These are phyloP conservation scores for Rosa rugosa DNA, from an alignment of 306 rosid genomes.

Conservation along the genomic window DNA sequence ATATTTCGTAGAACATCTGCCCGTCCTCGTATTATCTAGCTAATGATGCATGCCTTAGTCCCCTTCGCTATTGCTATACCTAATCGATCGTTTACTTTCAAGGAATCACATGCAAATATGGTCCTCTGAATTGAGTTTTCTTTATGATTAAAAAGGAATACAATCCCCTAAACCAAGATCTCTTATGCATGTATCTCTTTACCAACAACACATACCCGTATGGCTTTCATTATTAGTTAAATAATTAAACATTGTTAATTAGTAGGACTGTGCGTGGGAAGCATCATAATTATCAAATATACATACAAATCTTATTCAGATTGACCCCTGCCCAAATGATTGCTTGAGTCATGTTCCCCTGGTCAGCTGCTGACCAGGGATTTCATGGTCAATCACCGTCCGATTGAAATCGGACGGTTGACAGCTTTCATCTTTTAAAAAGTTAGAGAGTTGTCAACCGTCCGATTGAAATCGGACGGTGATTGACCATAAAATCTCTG, in stretches of 20 bases:
- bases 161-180: not conserved
- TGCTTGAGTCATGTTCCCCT: too few species aligned
- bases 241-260: not conserved
- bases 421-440: too few species aligned
- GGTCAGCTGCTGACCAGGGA: too few species aligned
- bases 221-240: not conserved
- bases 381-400: too few species aligned
- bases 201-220: not conserved
- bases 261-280: not conserved
- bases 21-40: not conserved
- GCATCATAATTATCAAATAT: not conserved
- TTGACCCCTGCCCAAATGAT: not conserved
- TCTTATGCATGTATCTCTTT: not conserved
- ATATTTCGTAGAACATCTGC: too few species aligned
- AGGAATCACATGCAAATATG: not conserved
- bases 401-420: too few species aligned
- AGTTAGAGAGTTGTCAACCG: too few species aligned
- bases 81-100: not conserved
- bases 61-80: not conserved
- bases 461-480: too few species aligned
- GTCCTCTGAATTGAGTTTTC: constrained; percentile 1
- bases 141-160: not conserved
- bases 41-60: not conserved
- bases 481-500: too few species aligned
- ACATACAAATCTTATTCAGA: not conserved